Evolutionary conservation across 2,329 filamentous ascomycete genomes (phyloP).

Genomic region (Leptographium lundbergii): DNA sequence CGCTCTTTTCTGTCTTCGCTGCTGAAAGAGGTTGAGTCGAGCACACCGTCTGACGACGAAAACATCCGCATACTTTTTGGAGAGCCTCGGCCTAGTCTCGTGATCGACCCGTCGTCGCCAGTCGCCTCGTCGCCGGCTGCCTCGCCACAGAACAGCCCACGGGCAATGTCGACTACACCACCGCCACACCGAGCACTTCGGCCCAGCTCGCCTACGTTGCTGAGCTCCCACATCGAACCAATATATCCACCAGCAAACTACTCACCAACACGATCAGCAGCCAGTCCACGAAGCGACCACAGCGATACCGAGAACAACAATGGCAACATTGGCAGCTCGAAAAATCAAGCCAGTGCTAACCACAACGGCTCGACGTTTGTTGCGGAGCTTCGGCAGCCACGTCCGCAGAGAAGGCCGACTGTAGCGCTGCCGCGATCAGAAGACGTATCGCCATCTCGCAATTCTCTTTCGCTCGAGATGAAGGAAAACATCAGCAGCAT

Average conservation of each 20-base stretch:
- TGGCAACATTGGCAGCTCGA: neutral
- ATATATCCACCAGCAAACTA: slow-evolving; percentile 64
- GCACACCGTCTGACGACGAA: slow-evolving; percentile 45
- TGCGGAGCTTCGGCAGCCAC: slow-evolving; percentile 39
- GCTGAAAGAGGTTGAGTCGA: slow-evolving; percentile 73
- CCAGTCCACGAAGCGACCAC: slow-evolving; percentile 23
- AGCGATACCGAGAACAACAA: slow-evolving; percentile 22
- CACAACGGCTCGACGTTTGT: slow-evolving; percentile 17
- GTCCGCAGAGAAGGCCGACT: slow-evolving; percentile 32
- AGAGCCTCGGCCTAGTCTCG: slow-evolving; percentile 15
- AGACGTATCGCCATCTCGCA: slow-evolving; percentile 56
- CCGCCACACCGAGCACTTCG: slow-evolving; percentile 49
- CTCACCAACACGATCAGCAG: slow-evolving; percentile 40
- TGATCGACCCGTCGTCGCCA: slow-evolving; percentile 19
- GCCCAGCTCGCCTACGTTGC: slow-evolving; percentile 50
- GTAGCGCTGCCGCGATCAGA: slow-evolving; percentile 34
- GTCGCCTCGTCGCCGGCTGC: slow-evolving; percentile 47
- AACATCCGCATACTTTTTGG: slow-evolving; percentile 27
- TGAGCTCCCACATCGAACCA: slow-evolving; percentile 62
- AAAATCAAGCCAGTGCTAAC: slow-evolving; percentile 22
- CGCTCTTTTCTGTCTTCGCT: slow-evolving; percentile 80
- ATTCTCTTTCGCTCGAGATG: slow-evolving; percentile 59
- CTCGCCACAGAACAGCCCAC: slow-evolving; percentile 54
- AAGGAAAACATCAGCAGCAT: slow-evolving; percentile 85
- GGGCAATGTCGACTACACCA: slow-evolving; percentile 55